Conservation (phyloP, 345 rosid genomes). For the Brassica cretica region DNA sequence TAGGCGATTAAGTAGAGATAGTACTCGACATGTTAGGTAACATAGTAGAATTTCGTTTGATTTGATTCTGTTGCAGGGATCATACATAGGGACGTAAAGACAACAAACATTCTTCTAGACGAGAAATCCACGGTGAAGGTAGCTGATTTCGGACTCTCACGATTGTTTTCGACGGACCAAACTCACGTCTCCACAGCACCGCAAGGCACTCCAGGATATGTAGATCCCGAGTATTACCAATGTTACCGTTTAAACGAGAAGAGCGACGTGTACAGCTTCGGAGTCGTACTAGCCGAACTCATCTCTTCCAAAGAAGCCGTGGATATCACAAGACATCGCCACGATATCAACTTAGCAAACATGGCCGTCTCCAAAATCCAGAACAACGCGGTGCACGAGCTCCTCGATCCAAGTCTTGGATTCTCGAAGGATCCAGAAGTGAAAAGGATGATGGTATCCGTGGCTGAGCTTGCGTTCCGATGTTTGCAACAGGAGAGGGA, state of each 20-base stretch:
- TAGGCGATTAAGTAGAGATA: too few relatives aligned
- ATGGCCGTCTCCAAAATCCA: constrained; percentile 81
- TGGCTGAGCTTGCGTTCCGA: constrained; percentile 72
- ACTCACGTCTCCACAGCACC: constrained; percentile 93
- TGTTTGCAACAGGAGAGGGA: constrained; percentile 83
- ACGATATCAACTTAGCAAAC: constrained; percentile 70
- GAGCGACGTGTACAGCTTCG: constrained; percentile 92
- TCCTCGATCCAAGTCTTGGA: constrained; percentile 68
- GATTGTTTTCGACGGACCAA: constrained; percentile 68
- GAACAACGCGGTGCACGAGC: constrained; percentile 60
- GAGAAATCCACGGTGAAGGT: constrained; percentile 63
- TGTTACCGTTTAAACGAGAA: constrained; percentile 79
- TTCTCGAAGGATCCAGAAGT: constrained; percentile 51
- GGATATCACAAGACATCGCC: constrained; percentile 62
- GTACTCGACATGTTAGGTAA: neutral
- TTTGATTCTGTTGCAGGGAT: constrained; percentile 29
- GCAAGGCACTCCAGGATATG: constrained; percentile 94
- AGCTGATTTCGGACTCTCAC: constrained; percentile 91
- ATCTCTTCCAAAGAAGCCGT: constrained; percentile 70
- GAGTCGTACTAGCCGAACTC: constrained; percentile 78
- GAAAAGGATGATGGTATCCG: constrained; percentile 46
- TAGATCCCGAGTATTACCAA: constrained; percentile 82
- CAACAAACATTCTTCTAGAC: constrained; percentile 82
- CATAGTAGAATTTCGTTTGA: neutral
- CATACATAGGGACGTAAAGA: constrained; percentile 87